Evolutionary conservation across 2,329 filamentous ascomycete genomes (phyloP), one percentile per base, ranked within the genome.

Genomic region (Monilinia laxa): DNA sequence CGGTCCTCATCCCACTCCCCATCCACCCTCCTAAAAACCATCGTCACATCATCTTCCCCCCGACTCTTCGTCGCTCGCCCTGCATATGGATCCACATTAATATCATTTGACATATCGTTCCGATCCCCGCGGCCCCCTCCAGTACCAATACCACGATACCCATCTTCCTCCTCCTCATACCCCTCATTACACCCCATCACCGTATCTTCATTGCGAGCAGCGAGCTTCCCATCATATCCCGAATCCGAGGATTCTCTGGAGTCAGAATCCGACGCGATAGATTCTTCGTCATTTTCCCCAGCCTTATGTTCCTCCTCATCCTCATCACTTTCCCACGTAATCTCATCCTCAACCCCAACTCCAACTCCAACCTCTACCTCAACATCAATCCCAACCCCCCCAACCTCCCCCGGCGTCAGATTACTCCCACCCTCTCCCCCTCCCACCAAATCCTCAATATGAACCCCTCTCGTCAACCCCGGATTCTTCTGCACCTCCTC

Each of bases 241-340:
- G 57, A 60, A 35, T 60, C 56, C 3, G 23, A 47, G 0, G 56
- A 58, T 20, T 58, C 16, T 9, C 2, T 16, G 10, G 57, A 31
- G 7, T 42, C 11, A 9, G 45, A 47, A 3, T 35, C 23, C 1
- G 25, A 35, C 16, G 28, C 2, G 2, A 60, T 9, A 10, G 2
- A 49, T 11, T 59, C 28, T 23, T 49, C 28, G 2, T 60, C 57
- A n/a, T 49, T 60, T 35, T 60, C 57, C 11, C 28, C 4, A 0
- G 1, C 6, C 14, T 20, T 14, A 18, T 45, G 0, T 35, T 35
- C 31, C 20, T 45, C 10, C 16, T 49, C 28, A 16, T 18, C 56
- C 25, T 49, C 42, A 4, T 49, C 57, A 16, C 42, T 60, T 28
- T 60, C 57, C 57, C 57, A 60, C n/a, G 57, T 60, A n/a, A 60